These are phyloP conservation scores for Tieghemiomyces parasiticus DNA, from an alignment of 192 early-diverging fungal genomes.

Conservation along the genomic window DNA sequence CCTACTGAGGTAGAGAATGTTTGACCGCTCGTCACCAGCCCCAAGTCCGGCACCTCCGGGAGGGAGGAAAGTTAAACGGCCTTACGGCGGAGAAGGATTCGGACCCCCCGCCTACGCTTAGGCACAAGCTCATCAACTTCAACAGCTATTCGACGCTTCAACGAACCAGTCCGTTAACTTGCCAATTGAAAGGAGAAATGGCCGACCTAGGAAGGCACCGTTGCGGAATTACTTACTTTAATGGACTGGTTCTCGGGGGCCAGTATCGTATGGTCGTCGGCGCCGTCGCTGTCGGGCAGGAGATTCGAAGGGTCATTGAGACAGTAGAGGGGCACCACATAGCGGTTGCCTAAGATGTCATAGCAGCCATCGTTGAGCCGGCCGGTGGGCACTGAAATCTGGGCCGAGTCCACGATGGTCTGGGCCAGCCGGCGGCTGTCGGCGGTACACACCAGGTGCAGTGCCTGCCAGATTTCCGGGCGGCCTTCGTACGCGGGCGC, in stretches of 20 bases:
- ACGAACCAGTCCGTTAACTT: not conserved
- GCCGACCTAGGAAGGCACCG: not conserved
- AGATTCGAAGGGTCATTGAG: conserved; percentile 41
- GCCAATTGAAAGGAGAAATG: not conserved
- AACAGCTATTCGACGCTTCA: too few species aligned
- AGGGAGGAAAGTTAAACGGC: too few species aligned
- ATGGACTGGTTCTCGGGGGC: not conserved
- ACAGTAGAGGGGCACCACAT: conserved; percentile 52
- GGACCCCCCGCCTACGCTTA: too few species aligned
- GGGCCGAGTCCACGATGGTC: conserved; percentile 48
- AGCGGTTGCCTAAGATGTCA: conserved; percentile 58
- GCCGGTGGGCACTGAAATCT: conserved; percentile 54
- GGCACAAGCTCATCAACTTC: too few species aligned
- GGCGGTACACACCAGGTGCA: conserved; percentile 40
- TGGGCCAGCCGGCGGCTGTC: conserved; percentile 32
- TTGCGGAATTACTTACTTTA: not conserved
- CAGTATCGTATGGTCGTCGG: conserved; percentile 5
- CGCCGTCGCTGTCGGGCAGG: conserved; percentile 1
- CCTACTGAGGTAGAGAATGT: too few species aligned
- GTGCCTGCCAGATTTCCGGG: conserved; percentile 62
- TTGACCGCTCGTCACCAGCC: too few species aligned
- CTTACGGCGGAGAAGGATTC: not conserved
- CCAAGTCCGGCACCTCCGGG: too few species aligned
- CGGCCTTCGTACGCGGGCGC: conserved; percentile 54
- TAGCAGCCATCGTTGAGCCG: conserved; percentile 58